Evolutionary conservation across 192 early-diverging fungal genomes (phyloP).

Genomic region (Podochytrium sp.): DNA sequence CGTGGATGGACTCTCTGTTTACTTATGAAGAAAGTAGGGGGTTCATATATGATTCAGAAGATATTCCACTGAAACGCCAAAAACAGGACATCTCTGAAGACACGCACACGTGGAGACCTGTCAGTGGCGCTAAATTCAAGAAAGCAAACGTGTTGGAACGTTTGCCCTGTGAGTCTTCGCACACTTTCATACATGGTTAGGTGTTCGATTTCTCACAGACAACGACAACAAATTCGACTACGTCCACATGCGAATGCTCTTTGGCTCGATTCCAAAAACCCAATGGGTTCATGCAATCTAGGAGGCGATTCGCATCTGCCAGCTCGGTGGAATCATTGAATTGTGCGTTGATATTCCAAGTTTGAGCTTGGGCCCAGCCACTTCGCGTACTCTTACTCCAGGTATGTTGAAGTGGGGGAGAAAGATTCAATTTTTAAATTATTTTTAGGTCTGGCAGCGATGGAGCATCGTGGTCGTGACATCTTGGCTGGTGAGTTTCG

Average conservation of each 20-base stretch:
- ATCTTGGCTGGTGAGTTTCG: no score
- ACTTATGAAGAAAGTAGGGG: not conserved
- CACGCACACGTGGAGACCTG: not conserved
- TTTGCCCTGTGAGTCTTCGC: constrained; percentile 6
- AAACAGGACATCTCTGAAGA: constrained; percentile 7
- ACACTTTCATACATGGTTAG: not conserved
- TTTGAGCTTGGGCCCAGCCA: no score
- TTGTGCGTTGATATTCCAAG: constrained; percentile 41
- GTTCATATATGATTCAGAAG: not conserved
- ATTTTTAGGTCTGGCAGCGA: no score
- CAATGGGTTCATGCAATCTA: constrained; percentile 47
- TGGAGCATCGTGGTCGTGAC: no score
- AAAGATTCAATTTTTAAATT: no score
- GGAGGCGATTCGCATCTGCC: constrained; percentile 53
- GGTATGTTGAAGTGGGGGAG: no score
- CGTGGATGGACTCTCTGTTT: constrained; percentile 2
- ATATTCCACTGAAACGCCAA: not conserved
- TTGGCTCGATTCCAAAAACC: constrained; percentile 37
- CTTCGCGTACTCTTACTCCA: no score
- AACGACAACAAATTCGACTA: constrained; percentile 56
- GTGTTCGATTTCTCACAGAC: not conserved
- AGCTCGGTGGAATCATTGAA: constrained; percentile 56
- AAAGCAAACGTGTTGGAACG: constrained; percentile 26
- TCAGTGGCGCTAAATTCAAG: not conserved
- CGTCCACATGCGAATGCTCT: constrained; percentile 49